Base-by-base conservation (phyloP, 495 filamentous ascomycete species). In the Penicillium psychrofluorescens region DNA sequence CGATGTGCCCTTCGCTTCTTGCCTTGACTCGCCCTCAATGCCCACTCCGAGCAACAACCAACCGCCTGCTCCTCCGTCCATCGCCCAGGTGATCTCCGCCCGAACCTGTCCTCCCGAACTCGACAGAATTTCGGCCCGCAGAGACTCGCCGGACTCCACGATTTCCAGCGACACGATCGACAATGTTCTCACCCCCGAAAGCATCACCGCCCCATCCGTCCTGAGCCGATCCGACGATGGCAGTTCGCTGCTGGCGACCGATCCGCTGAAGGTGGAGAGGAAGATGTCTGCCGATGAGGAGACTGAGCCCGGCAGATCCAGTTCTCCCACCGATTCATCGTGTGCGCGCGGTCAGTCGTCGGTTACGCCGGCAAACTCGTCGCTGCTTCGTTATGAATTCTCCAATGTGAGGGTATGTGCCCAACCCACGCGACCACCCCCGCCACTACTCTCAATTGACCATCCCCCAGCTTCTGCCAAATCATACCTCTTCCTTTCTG, bases 401-500 rank as follows among this genome's bases (percentile, higher is more conserved):
- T 81, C 81, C 1, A 81, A 80, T 50, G 70, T 81, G 52, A 64
- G 84, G 63, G 80, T 84, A 77, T 33, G 78, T 56, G 31, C 31
- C 22, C 8, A 13, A 29, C 32, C 12, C 38, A 28, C 38, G 30
- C 30, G 35, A 36, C 27, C 29, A 29, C 11, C 14, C 16, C 29
- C n/a, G 27, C 12, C 11, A 15, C 43, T 30, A 40, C 46, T 41
- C 45, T 11, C 38, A 41, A 48, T 45, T 53, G 36, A 53, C 46
- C 15, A 37, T 38, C 16, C 13, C 14, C 36, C 43, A 73, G 66
- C 62, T 74, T 16, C 48, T 70, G 35, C 74, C 75, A 14, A 74
- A 72, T 49, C 66, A 76, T 49, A 68, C 87, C 2, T 94, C 88
- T 7, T 92, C 88, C 6, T 95, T 84, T 61, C 71, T 99, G 16